These are phyloP conservation scores for Pyronema omphalodes DNA, from an alignment of 495 filamentous ascomycete genomes.

Conservation along the genomic window DNA sequence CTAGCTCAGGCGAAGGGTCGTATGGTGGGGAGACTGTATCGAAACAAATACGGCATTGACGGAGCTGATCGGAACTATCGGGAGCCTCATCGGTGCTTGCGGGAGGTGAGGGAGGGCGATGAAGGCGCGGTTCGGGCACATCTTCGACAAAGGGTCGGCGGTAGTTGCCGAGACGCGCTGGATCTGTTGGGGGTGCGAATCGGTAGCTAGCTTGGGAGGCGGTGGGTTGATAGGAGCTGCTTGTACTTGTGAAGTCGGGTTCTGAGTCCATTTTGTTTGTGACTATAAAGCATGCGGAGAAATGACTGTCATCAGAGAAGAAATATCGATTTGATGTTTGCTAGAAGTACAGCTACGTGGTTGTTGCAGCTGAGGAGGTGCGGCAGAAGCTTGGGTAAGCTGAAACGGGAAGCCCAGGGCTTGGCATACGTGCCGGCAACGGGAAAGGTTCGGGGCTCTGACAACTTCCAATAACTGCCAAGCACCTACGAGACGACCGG, in stretches of 20 bases:
- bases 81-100: background rate
- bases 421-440: too few species aligned
- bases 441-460: too few species aligned
- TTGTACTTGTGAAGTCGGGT: background rate
- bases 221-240: background rate
- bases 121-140: conserved; percentile 27
- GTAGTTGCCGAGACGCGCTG: conserved; percentile 17
- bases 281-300: background rate
- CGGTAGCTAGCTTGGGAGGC: conserved; percentile 1
- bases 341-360: too few species aligned
- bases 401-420: too few species aligned
- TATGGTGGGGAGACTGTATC: conserved; percentile 67
- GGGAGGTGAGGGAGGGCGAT: background rate
- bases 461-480: too few species aligned
- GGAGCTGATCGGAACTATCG: conserved; percentile 31
- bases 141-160: conserved; percentile 18
- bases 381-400: too few species aligned
- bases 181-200: conserved; percentile 4
- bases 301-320: too few species aligned
- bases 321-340: too few species aligned
- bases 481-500: too few species aligned
- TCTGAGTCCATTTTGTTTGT: background rate
- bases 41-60: conserved; percentile 82
- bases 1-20: conserved; percentile 48
- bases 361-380: too few species aligned